phyloP scores from a whole-genome alignment of 345 rosid species.

The Alliaria petiolata region DNA sequence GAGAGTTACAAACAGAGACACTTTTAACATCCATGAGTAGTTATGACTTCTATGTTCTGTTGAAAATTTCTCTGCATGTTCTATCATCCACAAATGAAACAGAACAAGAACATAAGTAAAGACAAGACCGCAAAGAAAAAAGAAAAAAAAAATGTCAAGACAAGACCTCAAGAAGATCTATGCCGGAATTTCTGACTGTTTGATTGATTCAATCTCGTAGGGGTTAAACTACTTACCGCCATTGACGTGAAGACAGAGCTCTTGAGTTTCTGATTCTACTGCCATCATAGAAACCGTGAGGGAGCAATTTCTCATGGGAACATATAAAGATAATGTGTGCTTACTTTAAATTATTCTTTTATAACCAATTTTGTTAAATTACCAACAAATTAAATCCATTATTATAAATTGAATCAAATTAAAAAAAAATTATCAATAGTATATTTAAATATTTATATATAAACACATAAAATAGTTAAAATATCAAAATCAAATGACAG shows the following conservation, averaged over 20 bases:
- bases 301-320: slow-evolving; percentile 14
- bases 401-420: not conserved
- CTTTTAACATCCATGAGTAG: slow-evolving; percentile 23
- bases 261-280: slow-evolving; percentile 30
- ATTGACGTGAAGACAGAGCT: slow-evolving; percentile 15
- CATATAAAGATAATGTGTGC: slow-evolving; percentile 19
- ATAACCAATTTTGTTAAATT: not conserved
- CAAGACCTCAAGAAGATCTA: not conserved
- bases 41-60: slow-evolving; percentile 7
- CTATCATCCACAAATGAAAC: slow-evolving; percentile 13
- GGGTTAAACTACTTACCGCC: slow-evolving; percentile 5
- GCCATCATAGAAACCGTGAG: not conserved
- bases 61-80: not conserved
- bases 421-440: not conserved
- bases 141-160: no score
- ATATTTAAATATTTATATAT: not conserved
- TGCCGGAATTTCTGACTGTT: not conserved
- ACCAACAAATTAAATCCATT: not conserved
- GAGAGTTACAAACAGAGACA: slow-evolving; percentile 25
- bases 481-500: not conserved
- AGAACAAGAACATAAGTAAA: slow-evolving; percentile 13
- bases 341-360: not conserved
- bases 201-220: not conserved
- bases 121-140: not conserved
- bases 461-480: not conserved